Evolutionary conservation across 176 grass and related monocot species (phyloP).

Genomic region (Pontederia crassipes): DNA sequence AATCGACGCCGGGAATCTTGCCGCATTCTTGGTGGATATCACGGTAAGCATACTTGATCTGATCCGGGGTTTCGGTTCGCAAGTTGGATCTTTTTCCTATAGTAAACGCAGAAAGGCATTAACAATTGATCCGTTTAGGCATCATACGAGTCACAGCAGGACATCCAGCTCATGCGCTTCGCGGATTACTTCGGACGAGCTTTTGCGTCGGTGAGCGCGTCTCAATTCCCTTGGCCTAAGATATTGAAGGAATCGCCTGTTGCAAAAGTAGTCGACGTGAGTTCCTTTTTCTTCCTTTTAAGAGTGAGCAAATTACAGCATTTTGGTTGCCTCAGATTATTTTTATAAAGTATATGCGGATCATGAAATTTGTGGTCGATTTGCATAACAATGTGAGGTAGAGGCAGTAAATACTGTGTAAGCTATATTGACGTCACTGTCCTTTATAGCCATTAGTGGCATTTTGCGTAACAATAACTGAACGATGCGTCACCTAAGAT

Average conservation of each 20-base stretch:
- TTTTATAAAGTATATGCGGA: neutral
- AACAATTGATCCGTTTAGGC: slow-evolving; percentile 21
- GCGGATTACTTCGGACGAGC: slow-evolving; percentile 87
- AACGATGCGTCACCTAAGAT: too few relatives aligned
- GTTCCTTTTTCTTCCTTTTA: slow-evolving; percentile 2
- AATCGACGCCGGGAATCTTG: slow-evolving; percentile 66
- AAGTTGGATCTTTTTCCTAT: neutral
- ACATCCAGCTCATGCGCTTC: slow-evolving; percentile 96
- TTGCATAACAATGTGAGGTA: too few relatives aligned
- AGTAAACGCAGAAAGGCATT: neutral
- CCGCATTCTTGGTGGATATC: slow-evolving; percentile 58
- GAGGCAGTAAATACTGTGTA: too few relatives aligned
- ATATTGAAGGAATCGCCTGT: slow-evolving; percentile 89
- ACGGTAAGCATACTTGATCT: slow-evolving; percentile 39
- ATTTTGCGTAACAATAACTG: too few relatives aligned
- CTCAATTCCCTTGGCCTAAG: slow-evolving; percentile 87
- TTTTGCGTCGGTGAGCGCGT: slow-evolving; percentile 50
- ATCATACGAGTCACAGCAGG: slow-evolving; percentile 70
- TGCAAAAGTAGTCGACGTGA: slow-evolving; percentile 80
- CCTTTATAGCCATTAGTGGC: too few relatives aligned
- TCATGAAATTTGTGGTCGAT: too few relatives aligned
- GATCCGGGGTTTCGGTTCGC: slow-evolving; percentile 23
- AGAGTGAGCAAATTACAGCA: too few relatives aligned
- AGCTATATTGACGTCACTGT: too few relatives aligned
- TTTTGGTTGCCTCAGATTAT: neutral